Evolutionary conservation across 2,329 filamentous ascomycete genomes (phyloP), one percentile per base, ranked within the genome.

Genomic region (Amylocarpus encephaloides): DNA sequence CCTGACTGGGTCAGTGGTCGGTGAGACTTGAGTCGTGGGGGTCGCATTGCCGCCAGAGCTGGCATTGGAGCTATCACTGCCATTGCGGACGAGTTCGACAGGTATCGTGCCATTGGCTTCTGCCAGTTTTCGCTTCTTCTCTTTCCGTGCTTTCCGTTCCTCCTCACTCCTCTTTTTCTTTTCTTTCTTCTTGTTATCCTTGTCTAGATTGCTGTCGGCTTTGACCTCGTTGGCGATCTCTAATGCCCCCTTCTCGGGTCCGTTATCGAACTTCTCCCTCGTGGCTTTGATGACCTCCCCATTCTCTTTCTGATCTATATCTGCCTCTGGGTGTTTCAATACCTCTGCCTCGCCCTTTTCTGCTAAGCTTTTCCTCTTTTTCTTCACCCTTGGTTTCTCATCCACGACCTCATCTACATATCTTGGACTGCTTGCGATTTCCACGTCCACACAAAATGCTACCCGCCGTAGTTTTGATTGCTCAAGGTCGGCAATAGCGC

Each of bases 111-210:
- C 92, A 65, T 93, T 95, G 51, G 88, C 88, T 64, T 95, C 88
- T 19, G 91, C 92, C 59, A 88, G 81, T 64, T 81, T 82, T 55
- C 89, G 78, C 65, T 88, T 92, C 69, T 88, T 88, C 68, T 96
- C 91, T 66, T 94, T 95, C 48, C 91, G 81, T 53, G 93, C 88
- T 65, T 94, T 95, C 38, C 91, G 78, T 68, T 96, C 92, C 52
- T 92, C 90, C 65, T 96, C 92, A 36, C 88, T 95, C 58, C 86
- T 83, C 72, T 95, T 95, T 71, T 96, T 96, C 75, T 95, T 96
- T 64, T 96, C 91, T 68, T 89, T 93, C 70, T 94, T 96, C 61
- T 83, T 84, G 6, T 74, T 73, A 30, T 70, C 71, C 32, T 64
- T 66, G 57, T 53, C 66, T 55, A 45, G 26, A 22, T 50, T 39